phyloP scores from a whole-genome alignment of 2,329 filamentous ascomycete species.

The Harringtonia aguacate region DNA sequence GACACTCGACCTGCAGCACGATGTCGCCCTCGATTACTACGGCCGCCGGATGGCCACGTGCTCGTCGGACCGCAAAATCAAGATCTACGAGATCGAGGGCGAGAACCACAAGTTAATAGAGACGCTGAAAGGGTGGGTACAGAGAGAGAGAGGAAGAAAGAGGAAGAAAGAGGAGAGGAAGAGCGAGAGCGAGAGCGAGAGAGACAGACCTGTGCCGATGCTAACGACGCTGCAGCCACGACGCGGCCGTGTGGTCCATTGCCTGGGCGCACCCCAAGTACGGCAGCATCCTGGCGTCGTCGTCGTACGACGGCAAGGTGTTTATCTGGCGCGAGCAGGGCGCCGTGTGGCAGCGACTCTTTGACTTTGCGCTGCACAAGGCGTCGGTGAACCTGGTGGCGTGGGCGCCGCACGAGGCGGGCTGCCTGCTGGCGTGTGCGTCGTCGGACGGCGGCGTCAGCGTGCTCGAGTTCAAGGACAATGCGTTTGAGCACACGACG shows the following conservation, averaged over 20 bases:
- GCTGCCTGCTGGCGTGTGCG: constrained; percentile 88
- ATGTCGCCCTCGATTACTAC: constrained; percentile 98
- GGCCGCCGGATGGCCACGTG: constrained; percentile 92
- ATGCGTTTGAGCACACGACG: constrained; percentile 69
- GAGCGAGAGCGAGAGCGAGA: background rate
- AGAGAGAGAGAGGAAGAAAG: background rate
- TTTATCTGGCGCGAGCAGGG: constrained; percentile 93
- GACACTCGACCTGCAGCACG: constrained; percentile 51
- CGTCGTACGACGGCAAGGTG: constrained; percentile 94
- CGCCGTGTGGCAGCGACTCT: constrained; percentile 72
- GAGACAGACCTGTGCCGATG: too few relatives aligned
- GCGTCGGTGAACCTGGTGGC: constrained; percentile 93
- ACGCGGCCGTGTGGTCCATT: constrained; percentile 95
- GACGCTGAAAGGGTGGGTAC: constrained; percentile 78
- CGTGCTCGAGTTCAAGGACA: constrained; percentile 93
- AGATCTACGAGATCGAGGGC: constrained; percentile 97
- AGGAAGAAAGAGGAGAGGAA: background rate
- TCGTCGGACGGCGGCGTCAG: constrained; percentile 89
- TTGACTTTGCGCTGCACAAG: constrained; percentile 88
- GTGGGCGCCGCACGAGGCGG: constrained; percentile 94
- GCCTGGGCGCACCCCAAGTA: constrained; percentile 98
- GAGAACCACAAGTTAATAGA: constrained; percentile 83
- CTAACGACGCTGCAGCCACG: constrained; percentile 51
- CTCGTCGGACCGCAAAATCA: constrained; percentile 96
- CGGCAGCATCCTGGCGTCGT: constrained; percentile 92